Percentiles rank a stretch among this genome's conserved stretches.
Conservation (phyloP, 179 eudicot genomes). For the Spergularia azorica region DNA sequence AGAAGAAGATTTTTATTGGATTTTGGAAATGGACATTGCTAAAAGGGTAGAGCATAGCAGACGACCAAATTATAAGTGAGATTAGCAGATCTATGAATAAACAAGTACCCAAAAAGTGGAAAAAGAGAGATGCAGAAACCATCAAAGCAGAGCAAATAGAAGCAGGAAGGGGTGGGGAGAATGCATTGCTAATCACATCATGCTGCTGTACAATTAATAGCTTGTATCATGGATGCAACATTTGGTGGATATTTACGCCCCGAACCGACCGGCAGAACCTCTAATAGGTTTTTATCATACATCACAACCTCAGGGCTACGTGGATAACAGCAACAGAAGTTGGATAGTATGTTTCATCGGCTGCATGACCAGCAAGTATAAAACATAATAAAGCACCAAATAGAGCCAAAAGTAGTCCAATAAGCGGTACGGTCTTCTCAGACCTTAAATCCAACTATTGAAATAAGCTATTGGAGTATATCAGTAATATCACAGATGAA, state of each 20-base stretch:
- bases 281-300: neutral
- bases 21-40: neutral
- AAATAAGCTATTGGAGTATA: neutral
- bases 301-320: neutral
- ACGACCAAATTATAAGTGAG: neutral
- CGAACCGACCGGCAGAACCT: too few species aligned
- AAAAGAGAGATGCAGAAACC: too few species aligned
- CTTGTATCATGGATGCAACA: too few species aligned
- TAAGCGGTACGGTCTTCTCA: neutral
- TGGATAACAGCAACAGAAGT: neutral
- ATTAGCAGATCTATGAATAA: neutral
- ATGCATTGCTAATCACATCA: too few species aligned
- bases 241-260: too few species aligned
- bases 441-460: neutral
- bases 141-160: too few species aligned
- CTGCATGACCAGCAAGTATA: neutral
- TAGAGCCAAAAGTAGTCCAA: neutral
- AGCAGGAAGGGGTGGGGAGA: too few species aligned
- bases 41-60: neutral
- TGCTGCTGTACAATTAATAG: too few species aligned
- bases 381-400: neutral
- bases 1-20: neutral
- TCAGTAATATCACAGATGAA: neutral
- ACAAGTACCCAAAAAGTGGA: neutral
- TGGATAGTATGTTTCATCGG: neutral